phyloP scores from a whole-genome alignment of 345 rosid genomes.

The Euphorbia pulcherrima region DNA sequence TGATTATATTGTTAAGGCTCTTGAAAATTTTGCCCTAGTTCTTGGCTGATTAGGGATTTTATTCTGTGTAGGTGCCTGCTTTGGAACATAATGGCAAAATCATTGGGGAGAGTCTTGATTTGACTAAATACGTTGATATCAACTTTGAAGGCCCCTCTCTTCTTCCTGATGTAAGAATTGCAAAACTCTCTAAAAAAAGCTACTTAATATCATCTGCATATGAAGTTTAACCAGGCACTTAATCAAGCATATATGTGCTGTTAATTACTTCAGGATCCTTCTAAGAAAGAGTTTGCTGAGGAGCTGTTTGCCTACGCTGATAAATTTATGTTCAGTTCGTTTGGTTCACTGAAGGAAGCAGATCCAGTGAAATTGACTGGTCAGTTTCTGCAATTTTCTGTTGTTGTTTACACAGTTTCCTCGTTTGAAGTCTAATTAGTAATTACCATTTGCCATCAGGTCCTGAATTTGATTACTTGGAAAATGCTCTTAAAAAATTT shows the following conservation, averaged over 20 bases:
- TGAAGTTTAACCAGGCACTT: background rate
- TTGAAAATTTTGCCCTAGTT: background rate
- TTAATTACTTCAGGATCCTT: slow-evolving; percentile 57
- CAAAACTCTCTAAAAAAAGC: background rate
- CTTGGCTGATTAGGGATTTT: background rate
- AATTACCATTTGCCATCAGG: slow-evolving; percentile 39
- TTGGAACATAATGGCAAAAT: slow-evolving; percentile 87
- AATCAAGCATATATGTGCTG: slow-evolving; percentile 8
- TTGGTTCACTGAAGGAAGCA: slow-evolving; percentile 51
- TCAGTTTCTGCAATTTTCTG: slow-evolving; percentile 20
- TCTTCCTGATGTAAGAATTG: slow-evolving; percentile 47
- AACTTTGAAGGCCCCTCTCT: slow-evolving; percentile 85
- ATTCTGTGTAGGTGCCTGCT: slow-evolving; percentile 60
- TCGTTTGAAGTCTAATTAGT: background rate
- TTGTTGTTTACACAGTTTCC: background rate
- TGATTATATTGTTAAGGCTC: background rate
- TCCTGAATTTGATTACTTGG: slow-evolving; percentile 67
- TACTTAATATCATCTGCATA: background rate
- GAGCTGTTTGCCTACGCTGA: slow-evolving; percentile 61
- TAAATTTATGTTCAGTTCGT: slow-evolving; percentile 40
- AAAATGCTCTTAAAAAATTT: slow-evolving; percentile 56
- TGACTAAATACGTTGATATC: slow-evolving; percentile 67
- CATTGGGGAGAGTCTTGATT: slow-evolving; percentile 82
- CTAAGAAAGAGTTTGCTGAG: slow-evolving; percentile 48
- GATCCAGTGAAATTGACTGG: slow-evolving; percentile 54